Evolutionary conservation across 2,329 filamentous ascomycete genomes (phyloP), one percentile per base, ranked within the genome.

Genomic region (Botrytis byssoidea): DNA sequence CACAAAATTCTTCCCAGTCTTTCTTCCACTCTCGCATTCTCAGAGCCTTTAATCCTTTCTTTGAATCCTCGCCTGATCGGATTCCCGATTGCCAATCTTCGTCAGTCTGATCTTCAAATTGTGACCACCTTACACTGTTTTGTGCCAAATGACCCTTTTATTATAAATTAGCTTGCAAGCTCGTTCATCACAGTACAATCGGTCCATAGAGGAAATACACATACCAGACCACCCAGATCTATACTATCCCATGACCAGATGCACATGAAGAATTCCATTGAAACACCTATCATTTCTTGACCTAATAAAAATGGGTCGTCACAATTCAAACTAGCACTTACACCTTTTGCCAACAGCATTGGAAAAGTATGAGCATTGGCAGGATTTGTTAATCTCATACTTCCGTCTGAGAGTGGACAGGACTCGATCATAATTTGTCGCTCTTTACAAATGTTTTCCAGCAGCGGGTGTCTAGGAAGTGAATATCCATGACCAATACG

Each of bases 251-350:
- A 95, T 0, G 93, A 94, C 82, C 97, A 94, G 32, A 97, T 84
- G 1, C 92, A 91, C 82, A 96, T 93, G 93, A 93, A 97, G 81
- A 97, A 97, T 82, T 97, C 94, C 82, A 96, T 92, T 2, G 91
- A 95, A 86, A 95, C 89, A 44, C 93, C 93, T 37, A 89, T 91
- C 14, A 87, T 89, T 69, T 92, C 92, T 78, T 97, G 93, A 16
- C 94, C 94, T n/a, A 97, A 85, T 79, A 97, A 92, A 2, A 92
- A 92, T 2, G 94, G 94, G 81, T 97, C 94, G 81, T 97, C 94
- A 80, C 97, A 97, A 83, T 90, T 92, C n/a, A 98, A 87, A 25
- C 90, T 89, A 77, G 93, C 94, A 8, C 92, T 83, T 0, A 98
- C 93, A 35, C 95, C 95, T 66, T 93, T 89, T 0, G 94, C 90